phyloP scores from a whole-genome alignment of 208 protist genomes.

The Acanthamoeba culbertsoni region DNA sequence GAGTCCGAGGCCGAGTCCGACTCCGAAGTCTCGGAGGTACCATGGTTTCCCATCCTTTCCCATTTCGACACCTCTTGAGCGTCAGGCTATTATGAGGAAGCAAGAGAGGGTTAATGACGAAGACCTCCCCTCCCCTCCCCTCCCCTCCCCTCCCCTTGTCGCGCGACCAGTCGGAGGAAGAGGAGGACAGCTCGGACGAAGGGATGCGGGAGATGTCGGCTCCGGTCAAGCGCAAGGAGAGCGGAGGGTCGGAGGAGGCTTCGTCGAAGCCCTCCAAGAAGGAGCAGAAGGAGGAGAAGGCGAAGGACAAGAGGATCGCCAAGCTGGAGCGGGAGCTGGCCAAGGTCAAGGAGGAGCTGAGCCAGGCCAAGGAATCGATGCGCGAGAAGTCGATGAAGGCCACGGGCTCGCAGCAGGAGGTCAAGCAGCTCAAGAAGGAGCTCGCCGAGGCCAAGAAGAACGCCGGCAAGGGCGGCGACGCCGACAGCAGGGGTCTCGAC shows the following conservation, averaged over 20 bases:
- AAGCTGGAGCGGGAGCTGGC: neutral
- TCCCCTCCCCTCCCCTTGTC: neutral
- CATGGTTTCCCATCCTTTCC: too few relatives aligned
- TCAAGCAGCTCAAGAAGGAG: slow-evolving; percentile 40
- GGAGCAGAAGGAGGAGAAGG: neutral
- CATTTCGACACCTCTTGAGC: too few relatives aligned
- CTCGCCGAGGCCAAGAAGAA: neutral
- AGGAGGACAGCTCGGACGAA: neutral
- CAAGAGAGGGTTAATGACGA: neutral
- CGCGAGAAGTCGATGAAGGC: neutral
- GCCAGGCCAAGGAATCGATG: neutral
- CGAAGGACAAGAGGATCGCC: neutral
- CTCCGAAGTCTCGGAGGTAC: neutral
- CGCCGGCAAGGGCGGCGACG: neutral
- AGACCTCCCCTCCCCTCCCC: neutral
- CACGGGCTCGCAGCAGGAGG: neutral
- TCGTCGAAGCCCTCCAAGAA: neutral
- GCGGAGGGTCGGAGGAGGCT: neutral
- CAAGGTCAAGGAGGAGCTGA: neutral
- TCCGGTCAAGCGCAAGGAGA: neutral
- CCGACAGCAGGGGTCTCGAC: too few relatives aligned
- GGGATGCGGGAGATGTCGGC: neutral
- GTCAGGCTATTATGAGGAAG: too few relatives aligned
- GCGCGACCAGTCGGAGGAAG: neutral
- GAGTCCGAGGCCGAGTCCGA: neutral